Percentiles rank a stretch among this genome's conserved stretches.
phyloP scores from a whole-genome alignment of 768 basidiomycete species.

The Clitopilus hobsonii region DNA sequence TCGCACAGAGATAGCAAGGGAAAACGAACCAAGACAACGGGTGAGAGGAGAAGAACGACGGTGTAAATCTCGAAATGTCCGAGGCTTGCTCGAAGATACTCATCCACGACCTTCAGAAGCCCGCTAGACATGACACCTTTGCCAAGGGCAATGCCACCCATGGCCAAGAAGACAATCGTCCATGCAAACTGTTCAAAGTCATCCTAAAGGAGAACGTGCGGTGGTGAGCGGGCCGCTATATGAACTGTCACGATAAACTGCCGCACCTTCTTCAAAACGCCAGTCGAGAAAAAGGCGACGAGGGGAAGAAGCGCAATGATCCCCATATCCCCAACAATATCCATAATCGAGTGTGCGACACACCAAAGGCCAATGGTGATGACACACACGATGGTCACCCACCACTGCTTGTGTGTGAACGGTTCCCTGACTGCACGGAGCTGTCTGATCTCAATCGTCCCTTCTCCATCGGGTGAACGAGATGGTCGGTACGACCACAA shows the following conservation, averaged over 20 bases:
- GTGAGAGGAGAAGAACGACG: constrained; percentile 68
- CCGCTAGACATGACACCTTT: constrained; percentile 91
- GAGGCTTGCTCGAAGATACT: constrained; percentile 52
- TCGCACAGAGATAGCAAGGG: too few species aligned
- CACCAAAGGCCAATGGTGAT: constrained; percentile 90
- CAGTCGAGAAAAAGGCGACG: constrained; percentile 90
- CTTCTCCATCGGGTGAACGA: constrained; percentile 66
- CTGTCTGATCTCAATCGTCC: constrained; percentile 76
- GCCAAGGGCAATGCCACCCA: constrained; percentile 97
- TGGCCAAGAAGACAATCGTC: constrained; percentile 93
- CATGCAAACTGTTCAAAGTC: constrained; percentile 94
- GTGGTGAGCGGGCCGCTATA: not conserved
- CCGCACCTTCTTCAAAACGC: constrained; percentile 85
- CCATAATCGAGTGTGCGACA: constrained; percentile 73
- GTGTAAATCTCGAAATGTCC: constrained; percentile 58
- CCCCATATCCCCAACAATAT: constrained; percentile 90
- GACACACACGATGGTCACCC: constrained; percentile 80
- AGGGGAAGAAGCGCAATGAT: constrained; percentile 93
- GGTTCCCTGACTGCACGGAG: constrained; percentile 80
- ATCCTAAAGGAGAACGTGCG: constrained; percentile 44
- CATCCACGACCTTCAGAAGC: constrained; percentile 74
- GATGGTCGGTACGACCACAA: constrained; percentile 77
- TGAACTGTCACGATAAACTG: not conserved
- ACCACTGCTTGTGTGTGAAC: constrained; percentile 85
- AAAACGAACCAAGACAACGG: constrained; percentile 59